These are phyloP conservation scores for Passalora sequoiae DNA, from an alignment of 2,329 filamentous ascomycete genomes.

Conservation along the genomic window DNA sequence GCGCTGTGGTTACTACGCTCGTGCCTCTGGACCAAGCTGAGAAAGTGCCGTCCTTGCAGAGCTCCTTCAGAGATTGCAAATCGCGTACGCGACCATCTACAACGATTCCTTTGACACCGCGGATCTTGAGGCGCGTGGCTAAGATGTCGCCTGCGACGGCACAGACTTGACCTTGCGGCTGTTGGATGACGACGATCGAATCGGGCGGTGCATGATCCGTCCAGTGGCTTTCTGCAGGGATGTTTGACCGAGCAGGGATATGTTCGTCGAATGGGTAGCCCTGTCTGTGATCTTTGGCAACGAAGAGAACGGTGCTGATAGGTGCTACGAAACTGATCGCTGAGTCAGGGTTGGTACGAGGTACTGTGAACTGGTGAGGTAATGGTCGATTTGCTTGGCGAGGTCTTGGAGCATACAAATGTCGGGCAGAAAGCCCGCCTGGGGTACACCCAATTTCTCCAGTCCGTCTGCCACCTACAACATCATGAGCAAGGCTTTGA, in stretches of 20 bases:
- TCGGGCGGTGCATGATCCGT: conserved; percentile 58
- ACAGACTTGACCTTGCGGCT: background rate
- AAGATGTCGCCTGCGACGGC: conserved; percentile 67
- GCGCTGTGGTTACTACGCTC: conserved; percentile 49
- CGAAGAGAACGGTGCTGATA: conserved; percentile 60
- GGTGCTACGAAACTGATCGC: conserved; percentile 41
- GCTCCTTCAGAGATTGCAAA: conserved; percentile 47
- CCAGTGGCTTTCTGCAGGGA: conserved; percentile 60
- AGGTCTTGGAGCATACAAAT: background rate
- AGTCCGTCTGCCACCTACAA: background rate
- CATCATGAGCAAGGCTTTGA: background rate
- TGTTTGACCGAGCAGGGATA: conserved; percentile 37
- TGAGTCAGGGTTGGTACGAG: background rate
- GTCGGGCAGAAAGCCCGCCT: background rate
- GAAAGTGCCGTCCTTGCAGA: conserved; percentile 32
- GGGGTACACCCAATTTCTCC: background rate
- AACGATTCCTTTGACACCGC: conserved; percentile 58
- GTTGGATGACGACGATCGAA: conserved; percentile 60
- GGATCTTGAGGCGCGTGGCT: conserved; percentile 61
- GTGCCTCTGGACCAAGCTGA: conserved; percentile 54
- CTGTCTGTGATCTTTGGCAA: conserved; percentile 48
- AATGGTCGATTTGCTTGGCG: background rate
- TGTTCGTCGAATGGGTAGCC: conserved; percentile 22
- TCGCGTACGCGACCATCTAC: conserved; percentile 66
- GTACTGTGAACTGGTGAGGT: background rate